Evolutionary conservation across 768 basidiomycete genomes (phyloP).

Genomic region (Panaeolus cyanescens): DNA sequence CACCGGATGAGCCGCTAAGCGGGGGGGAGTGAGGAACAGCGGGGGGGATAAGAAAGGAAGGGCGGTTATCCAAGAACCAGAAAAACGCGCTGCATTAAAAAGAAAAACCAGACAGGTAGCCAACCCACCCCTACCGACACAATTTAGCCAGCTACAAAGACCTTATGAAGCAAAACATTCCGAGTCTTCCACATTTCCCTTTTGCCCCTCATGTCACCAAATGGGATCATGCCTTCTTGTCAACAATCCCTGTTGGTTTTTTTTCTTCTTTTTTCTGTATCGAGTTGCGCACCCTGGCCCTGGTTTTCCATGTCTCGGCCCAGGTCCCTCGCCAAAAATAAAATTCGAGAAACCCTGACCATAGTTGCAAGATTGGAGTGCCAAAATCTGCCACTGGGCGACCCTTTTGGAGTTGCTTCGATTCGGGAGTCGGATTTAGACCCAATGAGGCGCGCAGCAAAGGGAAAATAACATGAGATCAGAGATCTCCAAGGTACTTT

Average conservation of each 20-base stretch:
- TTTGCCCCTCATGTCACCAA: neutral
- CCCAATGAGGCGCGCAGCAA: constrained; percentile 1
- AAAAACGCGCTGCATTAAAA: neutral
- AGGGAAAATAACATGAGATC: neutral
- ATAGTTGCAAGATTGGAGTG: neutral
- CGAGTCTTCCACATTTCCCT: neutral
- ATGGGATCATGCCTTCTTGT: neutral
- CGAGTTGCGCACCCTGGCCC: neutral
- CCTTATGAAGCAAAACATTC: neutral
- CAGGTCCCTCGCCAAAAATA: neutral
- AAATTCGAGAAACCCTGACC: constrained; percentile 1
- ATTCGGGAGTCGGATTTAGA: constrained; percentile 2
- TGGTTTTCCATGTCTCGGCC: neutral
- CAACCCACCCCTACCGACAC: neutral
- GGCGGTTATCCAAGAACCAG: neutral
- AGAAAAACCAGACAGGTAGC: neutral
- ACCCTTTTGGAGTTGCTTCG: constrained; percentile 2
- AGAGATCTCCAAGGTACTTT: neutral
- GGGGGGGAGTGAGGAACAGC: neutral
- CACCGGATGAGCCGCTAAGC: neutral
- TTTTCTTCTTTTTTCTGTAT: neutral
- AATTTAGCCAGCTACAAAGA: neutral
- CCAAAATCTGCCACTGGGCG: neutral
- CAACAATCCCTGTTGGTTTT: neutral
- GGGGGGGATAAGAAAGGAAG: neutral